Percentiles rank a stretch among this genome's conserved stretches.
phyloP scores from a whole-genome alignment of 2,329 filamentous ascomycete genomes.

The Colletotrichum camelliae region DNA sequence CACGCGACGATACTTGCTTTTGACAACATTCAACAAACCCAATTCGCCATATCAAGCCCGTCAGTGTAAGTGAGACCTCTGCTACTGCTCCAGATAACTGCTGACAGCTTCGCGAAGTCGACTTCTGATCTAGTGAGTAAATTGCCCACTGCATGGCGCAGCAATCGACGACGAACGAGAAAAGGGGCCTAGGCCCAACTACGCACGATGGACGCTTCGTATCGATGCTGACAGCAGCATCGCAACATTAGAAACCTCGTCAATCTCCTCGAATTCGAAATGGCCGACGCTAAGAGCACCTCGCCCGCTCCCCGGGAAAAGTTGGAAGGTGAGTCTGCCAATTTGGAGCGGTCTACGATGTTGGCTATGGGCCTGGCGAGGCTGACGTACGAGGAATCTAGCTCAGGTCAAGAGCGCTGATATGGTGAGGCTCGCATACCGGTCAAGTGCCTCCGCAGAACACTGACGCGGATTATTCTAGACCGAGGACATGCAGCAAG shows the following conservation, averaged over 20 bases:
- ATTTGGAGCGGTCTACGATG: neutral
- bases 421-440: constrained; percentile 71
- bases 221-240: neutral
- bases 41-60: neutral
- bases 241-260: neutral
- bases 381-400: constrained; percentile 43
- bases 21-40: neutral
- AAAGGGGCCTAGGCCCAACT: neutral
- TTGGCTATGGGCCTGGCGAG: constrained; percentile 10
- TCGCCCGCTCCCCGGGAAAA: constrained; percentile 68
- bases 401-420: constrained; percentile 98
- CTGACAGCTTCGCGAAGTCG: neutral
- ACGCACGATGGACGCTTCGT: neutral
- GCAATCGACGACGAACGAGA: neutral
- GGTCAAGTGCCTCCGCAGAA: neutral
- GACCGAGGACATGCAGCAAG: constrained; percentile 97
- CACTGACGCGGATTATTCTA: constrained; percentile 45
- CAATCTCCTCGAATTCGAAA: constrained; percentile 22
- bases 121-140: neutral
- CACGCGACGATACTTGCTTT: neutral
- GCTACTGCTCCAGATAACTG: no score
- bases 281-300: constrained; percentile 44
- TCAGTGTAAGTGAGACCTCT: neutral
- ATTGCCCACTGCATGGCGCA: neutral
- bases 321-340: constrained; percentile 68